These are phyloP conservation scores for Drechmeria coniospora DNA, from an alignment of 2,329 filamentous ascomycete species.

Conservation along the genomic window DNA sequence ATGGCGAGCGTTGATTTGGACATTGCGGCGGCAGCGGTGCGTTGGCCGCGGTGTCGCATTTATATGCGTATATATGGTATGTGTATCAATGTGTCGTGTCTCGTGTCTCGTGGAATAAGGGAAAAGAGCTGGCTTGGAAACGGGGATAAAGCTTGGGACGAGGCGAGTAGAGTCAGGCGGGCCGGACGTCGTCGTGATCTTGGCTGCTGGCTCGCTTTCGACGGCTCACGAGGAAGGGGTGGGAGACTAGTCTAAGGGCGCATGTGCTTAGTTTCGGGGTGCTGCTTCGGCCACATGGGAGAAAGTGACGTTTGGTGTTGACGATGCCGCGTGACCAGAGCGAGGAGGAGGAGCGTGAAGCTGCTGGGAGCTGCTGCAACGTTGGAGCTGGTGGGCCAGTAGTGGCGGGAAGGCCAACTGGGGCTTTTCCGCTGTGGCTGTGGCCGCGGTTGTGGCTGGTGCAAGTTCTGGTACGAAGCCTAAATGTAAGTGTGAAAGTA, in stretches of 20 bases:
- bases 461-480: too few species aligned
- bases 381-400: too few species aligned
- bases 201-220: conserved; percentile 1
- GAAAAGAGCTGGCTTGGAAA: too few species aligned
- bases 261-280: conserved; percentile 1
- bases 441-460: too few species aligned
- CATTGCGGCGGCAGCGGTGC: conserved; percentile 31
- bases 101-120: too few species aligned
- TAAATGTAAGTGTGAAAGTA: too few species aligned
- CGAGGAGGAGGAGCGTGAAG: too few species aligned
- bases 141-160: background rate
- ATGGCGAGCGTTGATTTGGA: conserved; percentile 64
- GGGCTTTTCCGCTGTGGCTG: too few species aligned
- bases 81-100: too few species aligned
- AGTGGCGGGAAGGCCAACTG: too few species aligned
- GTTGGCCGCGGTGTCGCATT: conserved; percentile 4
- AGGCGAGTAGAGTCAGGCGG: conserved; percentile 1
- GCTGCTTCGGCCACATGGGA: conserved; percentile 2
- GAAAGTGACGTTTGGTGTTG: background rate
- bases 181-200: too few species aligned
- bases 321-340: conserved; percentile 1
- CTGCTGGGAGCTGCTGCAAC: too few species aligned
- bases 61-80: conserved; percentile 6
- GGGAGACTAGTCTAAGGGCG: background rate
- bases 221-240: conserved; percentile 3